These are phyloP conservation scores for Fragilaria radians DNA, from an alignment of 108 stramenopile genomes.

Conservation along the genomic window DNA sequence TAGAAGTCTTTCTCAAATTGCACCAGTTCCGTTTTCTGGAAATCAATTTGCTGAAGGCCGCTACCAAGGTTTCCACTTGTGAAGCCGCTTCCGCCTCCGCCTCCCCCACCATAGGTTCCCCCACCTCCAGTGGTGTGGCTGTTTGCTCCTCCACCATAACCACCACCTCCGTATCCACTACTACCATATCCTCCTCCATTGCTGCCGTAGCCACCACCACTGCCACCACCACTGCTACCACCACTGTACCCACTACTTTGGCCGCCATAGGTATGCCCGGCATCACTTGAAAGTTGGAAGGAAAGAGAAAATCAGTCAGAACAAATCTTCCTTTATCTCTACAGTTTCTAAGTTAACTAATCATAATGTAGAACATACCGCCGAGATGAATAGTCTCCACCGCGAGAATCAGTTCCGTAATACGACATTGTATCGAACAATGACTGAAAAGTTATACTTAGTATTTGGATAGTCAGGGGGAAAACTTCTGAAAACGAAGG, in stretches of 20 bases:
- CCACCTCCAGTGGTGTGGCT: constrained; percentile 29
- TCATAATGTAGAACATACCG: constrained; percentile 1
- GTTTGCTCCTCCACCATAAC: constrained; percentile 9
- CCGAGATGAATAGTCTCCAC: constrained; percentile 5
- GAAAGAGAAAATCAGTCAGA: not conserved
- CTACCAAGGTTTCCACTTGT: constrained; percentile 61
- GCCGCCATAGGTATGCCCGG: too few relatives aligned
- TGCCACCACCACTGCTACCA: constrained; percentile 13
- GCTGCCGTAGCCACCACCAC: constrained; percentile 39
- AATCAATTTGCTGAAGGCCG: constrained; percentile 66
- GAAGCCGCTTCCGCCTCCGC: constrained; percentile 40
- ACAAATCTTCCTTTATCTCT: too few relatives aligned
- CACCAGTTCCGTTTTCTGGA: constrained; percentile 74
- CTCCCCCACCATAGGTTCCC: constrained; percentile 21
- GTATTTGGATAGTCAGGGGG: too few relatives aligned
- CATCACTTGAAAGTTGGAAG: not conserved
- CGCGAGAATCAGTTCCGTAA: constrained; percentile 3
- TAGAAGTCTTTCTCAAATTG: constrained; percentile 98
- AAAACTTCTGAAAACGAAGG: too few relatives aligned
- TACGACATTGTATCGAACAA: not conserved
- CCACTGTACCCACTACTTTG: too few relatives aligned
- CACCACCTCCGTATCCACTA: constrained; percentile 42
- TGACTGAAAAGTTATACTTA: too few relatives aligned
- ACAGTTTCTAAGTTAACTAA: too few relatives aligned
- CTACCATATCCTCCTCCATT: constrained; percentile 53